Conservation (phyloP, 352 stramenopile species). For the Pelagophyceae sp. region DNA sequence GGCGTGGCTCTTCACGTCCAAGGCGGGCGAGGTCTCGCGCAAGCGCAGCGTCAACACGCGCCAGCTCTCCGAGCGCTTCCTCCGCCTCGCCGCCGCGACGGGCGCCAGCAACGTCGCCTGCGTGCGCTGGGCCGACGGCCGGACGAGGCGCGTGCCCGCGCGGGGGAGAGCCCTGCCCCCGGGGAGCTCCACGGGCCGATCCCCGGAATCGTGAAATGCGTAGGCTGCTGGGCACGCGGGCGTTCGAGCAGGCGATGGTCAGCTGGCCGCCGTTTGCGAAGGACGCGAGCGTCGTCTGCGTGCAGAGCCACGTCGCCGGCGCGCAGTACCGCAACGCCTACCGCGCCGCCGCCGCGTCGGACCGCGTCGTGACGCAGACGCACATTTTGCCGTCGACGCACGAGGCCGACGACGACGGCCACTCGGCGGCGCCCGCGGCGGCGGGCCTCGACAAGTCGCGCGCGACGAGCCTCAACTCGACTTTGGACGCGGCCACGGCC, state of each 20-base stretch:
- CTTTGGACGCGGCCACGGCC: slow-evolving; percentile 24
- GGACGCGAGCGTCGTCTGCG: background rate
- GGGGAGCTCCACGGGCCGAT: no score
- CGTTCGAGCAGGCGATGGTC: background rate
- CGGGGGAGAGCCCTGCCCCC: no score
- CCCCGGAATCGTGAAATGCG: no score
- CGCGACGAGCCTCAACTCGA: slow-evolving; percentile 7
- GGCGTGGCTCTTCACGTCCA: slow-evolving; percentile 12
- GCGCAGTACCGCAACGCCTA: background rate
- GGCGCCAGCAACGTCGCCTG: background rate
- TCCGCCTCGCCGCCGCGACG: background rate
- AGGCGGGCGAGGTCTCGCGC: slow-evolving; percentile 2
- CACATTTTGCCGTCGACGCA: background rate
- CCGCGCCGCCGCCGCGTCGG: background rate
- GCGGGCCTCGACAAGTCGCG: background rate
- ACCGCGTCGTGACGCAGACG: background rate
- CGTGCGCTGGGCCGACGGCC: background rate
- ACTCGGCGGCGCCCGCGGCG: no score
- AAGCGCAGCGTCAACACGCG: background rate
- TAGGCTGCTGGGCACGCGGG: background rate
- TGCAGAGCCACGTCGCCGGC: background rate
- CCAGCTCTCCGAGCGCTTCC: background rate
- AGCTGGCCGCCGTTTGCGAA: background rate
- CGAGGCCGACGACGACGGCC: background rate
- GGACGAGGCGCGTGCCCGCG: no score